Evolutionary conservation across 1,284 basidiomycete species (phyloP).

Genomic region (Vanrija sp.): DNA sequence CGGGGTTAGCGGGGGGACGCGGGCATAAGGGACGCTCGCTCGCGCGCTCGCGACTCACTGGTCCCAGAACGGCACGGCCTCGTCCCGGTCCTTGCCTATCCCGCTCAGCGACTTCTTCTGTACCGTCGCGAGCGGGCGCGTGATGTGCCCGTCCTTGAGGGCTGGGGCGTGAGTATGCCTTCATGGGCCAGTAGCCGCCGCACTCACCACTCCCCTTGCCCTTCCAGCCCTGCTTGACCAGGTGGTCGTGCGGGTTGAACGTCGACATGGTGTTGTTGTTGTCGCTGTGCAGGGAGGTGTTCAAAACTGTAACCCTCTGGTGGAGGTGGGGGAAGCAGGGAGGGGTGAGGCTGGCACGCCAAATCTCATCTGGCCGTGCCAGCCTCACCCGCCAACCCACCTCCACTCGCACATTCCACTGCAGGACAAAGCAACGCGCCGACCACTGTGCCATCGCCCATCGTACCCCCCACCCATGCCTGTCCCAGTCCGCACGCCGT

Average conservation of each 20-base stretch:
- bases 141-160: conserved; percentile 46
- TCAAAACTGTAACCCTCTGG: conserved; percentile 1
- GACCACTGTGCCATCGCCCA: background rate
- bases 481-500: conserved; percentile 2
- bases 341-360: background rate
- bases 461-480: conserved; percentile 10
- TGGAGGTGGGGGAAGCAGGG: background rate
- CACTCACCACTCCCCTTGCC: conserved; percentile 63
- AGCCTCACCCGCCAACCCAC: background rate
- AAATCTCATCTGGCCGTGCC: background rate
- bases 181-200: background rate
- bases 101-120: conserved; percentile 80
- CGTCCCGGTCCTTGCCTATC: conserved; percentile 84
- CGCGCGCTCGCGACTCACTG: conserved; percentile 61
- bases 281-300: background rate
- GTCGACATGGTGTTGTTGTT: conserved; percentile 51
- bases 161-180: conserved; percentile 21
- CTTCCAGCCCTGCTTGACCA: conserved; percentile 79
- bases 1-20: background rate
- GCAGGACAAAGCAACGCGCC: background rate
- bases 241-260: conserved; percentile 70
- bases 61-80: conserved; percentile 94
- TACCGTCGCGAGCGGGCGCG: conserved; percentile 67
- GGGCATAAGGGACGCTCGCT: background rate
- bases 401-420: conserved; percentile 9